A percentile compares a stretch with the other conserved stretches of the same genome.
Conservation (phyloP, 108 stramenopile genomes). For the Discostella pseudostelligera region DNA sequence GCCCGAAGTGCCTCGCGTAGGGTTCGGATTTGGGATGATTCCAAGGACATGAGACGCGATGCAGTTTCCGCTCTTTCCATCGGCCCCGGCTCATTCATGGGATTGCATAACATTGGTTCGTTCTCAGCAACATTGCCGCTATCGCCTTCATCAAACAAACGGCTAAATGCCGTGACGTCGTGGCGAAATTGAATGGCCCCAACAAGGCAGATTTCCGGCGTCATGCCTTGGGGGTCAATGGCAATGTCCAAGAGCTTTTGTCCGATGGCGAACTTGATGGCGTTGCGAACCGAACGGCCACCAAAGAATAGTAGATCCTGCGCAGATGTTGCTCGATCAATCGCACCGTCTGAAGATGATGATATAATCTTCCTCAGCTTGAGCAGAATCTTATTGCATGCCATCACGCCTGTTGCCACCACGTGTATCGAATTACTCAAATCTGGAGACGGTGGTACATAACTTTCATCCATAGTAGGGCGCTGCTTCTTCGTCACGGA, state of each 20-base stretch:
- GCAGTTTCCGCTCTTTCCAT: slow-evolving; percentile 43
- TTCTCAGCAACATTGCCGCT: slow-evolving; percentile 41
- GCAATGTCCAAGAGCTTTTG: slow-evolving; percentile 73
- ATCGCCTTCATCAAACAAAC: slow-evolving; percentile 17
- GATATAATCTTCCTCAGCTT: slow-evolving; percentile 9
- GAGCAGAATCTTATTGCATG: slow-evolving; percentile 12
- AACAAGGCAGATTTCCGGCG: slow-evolving; percentile 51
- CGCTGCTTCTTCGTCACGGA: slow-evolving; percentile 11
- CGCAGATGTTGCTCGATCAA: slow-evolving; percentile 2
- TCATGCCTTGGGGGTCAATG: slow-evolving; percentile 66
- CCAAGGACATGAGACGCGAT: slow-evolving; percentile 58
- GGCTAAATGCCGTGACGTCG: slow-evolving; percentile 26
- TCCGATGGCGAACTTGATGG: slow-evolving; percentile 43
- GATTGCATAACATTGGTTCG: neutral
- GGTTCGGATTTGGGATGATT: slow-evolving; percentile 22
- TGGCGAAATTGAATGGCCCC: slow-evolving; percentile 46
- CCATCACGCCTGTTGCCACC: slow-evolving; percentile 17
- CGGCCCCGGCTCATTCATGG: slow-evolving; percentile 26
- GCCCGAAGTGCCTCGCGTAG: slow-evolving; percentile 54
- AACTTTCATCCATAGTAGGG: slow-evolving; percentile 5
- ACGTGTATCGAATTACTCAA: slow-evolving; percentile 55
- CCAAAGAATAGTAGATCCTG: slow-evolving; percentile 21
- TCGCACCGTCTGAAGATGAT: too few relatives aligned
- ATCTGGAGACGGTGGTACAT: slow-evolving; percentile 47
- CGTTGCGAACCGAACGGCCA: slow-evolving; percentile 30